phyloP scores from a whole-genome alignment of 306 rosid species.

The Gynostemma pentaphyllum region DNA sequence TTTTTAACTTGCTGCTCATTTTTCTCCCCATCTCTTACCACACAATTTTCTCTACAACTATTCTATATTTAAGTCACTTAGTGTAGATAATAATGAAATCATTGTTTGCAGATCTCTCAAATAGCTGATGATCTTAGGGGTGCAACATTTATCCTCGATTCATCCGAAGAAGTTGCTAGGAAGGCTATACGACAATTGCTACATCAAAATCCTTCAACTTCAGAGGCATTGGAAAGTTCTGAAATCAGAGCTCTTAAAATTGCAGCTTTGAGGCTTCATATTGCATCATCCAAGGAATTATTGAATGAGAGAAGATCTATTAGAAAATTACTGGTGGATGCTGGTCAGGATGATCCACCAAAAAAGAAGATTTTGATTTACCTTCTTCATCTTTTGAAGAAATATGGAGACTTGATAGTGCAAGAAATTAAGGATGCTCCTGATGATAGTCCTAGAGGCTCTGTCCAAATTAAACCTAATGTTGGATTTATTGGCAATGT shows the following conservation, averaged over 20 bases:
- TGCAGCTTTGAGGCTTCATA: slow-evolving; percentile 49
- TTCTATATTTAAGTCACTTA: no score
- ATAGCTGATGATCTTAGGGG: slow-evolving; percentile 44
- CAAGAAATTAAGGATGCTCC: slow-evolving; percentile 24
- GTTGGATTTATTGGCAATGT: slow-evolving; percentile 10
- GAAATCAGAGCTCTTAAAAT: slow-evolving; percentile 46
- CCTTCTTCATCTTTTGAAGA: slow-evolving; percentile 43
- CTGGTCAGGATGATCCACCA: slow-evolving; percentile 24
- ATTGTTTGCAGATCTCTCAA: slow-evolving; percentile 56
- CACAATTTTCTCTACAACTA: neutral
- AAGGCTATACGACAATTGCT: slow-evolving; percentile 40
- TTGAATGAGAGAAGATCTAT: slow-evolving; percentile 57
- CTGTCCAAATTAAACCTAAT: slow-evolving; percentile 18
- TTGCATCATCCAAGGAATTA: slow-evolving; percentile 42
- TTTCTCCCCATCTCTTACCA: neutral
- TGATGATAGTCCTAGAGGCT: slow-evolving; percentile 19
- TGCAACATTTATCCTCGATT: slow-evolving; percentile 38
- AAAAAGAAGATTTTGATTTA: slow-evolving; percentile 45
- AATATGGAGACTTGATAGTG: slow-evolving; percentile 25
- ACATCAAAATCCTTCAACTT: slow-evolving; percentile 25
- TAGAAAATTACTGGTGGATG: slow-evolving; percentile 31
- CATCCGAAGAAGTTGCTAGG: slow-evolving; percentile 67
- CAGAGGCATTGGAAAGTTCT: slow-evolving; percentile 37
- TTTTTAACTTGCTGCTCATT: neutral
- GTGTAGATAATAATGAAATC: slow-evolving; percentile 18